Conservation (phyloP, 768 basidiomycete genomes). For the Trametes elegans region DNA sequence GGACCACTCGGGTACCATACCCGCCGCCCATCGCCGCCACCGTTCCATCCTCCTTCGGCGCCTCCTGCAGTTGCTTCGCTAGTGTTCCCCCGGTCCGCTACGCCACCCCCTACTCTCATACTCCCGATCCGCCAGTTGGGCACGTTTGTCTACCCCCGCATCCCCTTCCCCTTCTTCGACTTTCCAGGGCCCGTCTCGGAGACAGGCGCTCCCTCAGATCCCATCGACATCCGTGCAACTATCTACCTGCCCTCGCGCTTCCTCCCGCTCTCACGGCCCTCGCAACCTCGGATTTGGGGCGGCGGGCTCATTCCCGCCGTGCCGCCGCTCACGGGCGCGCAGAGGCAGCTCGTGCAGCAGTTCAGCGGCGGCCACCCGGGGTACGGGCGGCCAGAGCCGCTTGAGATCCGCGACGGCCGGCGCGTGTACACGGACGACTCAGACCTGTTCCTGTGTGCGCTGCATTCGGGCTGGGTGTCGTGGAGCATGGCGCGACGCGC, state of each 20-base stretch:
- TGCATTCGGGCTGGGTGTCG: slow-evolving; percentile 57
- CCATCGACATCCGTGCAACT: slow-evolving; percentile 37
- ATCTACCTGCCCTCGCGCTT: slow-evolving; percentile 59
- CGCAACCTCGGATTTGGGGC: slow-evolving; percentile 65
- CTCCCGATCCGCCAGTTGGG: slow-evolving; percentile 41
- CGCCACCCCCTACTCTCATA: slow-evolving; percentile 17
- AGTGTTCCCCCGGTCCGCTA: slow-evolving; percentile 14
- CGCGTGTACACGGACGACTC: slow-evolving; percentile 79
- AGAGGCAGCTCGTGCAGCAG: slow-evolving; percentile 22
- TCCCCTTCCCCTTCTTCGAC: slow-evolving; percentile 53
- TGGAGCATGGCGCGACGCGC: slow-evolving; percentile 43
- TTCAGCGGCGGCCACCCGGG: slow-evolving; percentile 15
- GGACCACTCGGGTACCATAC: slow-evolving; percentile 7
- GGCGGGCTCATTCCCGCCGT: slow-evolving; percentile 51
- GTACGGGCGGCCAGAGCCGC: slow-evolving; percentile 23
- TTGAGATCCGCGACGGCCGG: slow-evolving; percentile 34
- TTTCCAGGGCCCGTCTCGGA: slow-evolving; percentile 21
- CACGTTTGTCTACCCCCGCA: slow-evolving; percentile 54
- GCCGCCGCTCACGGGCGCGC: slow-evolving; percentile 26
- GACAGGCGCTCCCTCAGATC: slow-evolving; percentile 15
- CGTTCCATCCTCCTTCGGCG: slow-evolving; percentile 10
- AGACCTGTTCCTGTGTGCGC: slow-evolving; percentile 63
- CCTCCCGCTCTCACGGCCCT: slow-evolving; percentile 54
- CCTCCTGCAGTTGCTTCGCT: slow-evolving; percentile 2
- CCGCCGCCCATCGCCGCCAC: slow-evolving; percentile 14